Conservation (phyloP, 208 protist genomes). For the Trypanosoma theileri region DNA sequence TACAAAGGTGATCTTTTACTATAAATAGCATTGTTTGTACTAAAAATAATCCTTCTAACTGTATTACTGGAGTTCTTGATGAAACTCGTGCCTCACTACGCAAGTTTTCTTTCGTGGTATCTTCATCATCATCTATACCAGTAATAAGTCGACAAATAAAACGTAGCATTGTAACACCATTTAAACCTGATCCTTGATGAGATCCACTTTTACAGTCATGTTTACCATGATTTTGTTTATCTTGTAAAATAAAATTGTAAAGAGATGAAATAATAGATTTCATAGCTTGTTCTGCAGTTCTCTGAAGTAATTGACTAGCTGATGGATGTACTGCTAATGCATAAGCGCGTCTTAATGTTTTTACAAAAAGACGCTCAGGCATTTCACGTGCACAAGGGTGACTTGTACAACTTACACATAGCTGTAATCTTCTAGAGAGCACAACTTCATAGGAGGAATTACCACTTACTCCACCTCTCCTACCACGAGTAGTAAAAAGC, state of each 20-base stretch:
- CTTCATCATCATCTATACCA: constrained; percentile 17
- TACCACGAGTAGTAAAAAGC: constrained; percentile 43
- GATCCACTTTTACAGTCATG: background rate
- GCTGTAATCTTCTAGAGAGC: constrained; percentile 39
- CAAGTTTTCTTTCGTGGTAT: background rate
- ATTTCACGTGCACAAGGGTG: constrained; percentile 41
- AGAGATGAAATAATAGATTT: constrained; percentile 54
- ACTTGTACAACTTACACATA: constrained; percentile 49
- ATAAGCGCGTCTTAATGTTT: constrained; percentile 37
- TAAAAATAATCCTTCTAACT: constrained; percentile 75
- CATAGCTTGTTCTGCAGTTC: constrained; percentile 54
- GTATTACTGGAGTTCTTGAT: constrained; percentile 37
- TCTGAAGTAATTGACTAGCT: constrained; percentile 45
- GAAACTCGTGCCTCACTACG: constrained; percentile 1
- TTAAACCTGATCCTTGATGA: background rate
- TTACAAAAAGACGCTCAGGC: constrained; percentile 39
- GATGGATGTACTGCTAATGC: constrained; percentile 35
- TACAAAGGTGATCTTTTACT: constrained; percentile 33
- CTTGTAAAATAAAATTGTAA: constrained; percentile 39
- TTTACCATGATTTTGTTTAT: background rate
- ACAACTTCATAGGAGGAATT: constrained; percentile 66
- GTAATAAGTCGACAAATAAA: constrained; percentile 27
- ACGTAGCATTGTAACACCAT: constrained; percentile 20
- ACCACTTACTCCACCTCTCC: constrained; percentile 42
- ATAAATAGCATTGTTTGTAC: constrained; percentile 64